Conservation (phyloP, 2,329 filamentous ascomycete species). For the Hyphodiscus sp. region DNA sequence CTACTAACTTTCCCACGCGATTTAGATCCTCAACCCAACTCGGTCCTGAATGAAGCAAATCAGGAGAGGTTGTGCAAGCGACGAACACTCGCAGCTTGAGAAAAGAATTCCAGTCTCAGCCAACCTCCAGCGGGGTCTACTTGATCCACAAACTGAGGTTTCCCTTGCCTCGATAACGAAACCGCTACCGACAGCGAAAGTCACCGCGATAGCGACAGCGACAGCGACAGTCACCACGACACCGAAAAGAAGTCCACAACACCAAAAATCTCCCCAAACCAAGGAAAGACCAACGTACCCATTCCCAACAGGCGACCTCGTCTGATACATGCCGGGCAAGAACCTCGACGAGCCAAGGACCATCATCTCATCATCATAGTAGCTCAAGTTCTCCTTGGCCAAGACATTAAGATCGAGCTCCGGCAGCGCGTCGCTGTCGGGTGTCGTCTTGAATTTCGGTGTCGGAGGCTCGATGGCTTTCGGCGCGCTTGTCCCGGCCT, state of each 20-base stretch:
- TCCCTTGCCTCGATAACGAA: no score
- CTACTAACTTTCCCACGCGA: no score
- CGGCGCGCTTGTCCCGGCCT: conserved; percentile 1
- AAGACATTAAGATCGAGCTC: conserved; percentile 1
- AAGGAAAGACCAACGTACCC: conserved; percentile 8
- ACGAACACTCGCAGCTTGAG: no score
- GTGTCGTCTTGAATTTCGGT: conserved; percentile 5
- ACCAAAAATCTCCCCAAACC: not conserved
- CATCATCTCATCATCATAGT: conserved; percentile 1
- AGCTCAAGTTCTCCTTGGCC: conserved; percentile 1
- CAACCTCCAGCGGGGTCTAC: no score
- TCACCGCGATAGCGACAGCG: no score
- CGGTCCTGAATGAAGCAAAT: no score
- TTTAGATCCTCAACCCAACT: no score
- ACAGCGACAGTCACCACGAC: no score
- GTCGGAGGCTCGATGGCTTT: conserved; percentile 6
- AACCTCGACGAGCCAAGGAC: conserved; percentile 1
- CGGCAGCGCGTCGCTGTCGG: conserved; percentile 4
- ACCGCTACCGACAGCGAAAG: not conserved
- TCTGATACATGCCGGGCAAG: conserved; percentile 10
- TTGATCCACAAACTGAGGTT: no score
- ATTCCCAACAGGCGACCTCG: conserved; percentile 11
- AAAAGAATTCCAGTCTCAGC: no score
- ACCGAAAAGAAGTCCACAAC: no score
- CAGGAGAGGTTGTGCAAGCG: no score